Percentiles rank a stretch among this genome's conserved stretches.
phyloP scores from a whole-genome alignment of 2,329 filamentous ascomycete species.

The Aspergillus sp. region DNA sequence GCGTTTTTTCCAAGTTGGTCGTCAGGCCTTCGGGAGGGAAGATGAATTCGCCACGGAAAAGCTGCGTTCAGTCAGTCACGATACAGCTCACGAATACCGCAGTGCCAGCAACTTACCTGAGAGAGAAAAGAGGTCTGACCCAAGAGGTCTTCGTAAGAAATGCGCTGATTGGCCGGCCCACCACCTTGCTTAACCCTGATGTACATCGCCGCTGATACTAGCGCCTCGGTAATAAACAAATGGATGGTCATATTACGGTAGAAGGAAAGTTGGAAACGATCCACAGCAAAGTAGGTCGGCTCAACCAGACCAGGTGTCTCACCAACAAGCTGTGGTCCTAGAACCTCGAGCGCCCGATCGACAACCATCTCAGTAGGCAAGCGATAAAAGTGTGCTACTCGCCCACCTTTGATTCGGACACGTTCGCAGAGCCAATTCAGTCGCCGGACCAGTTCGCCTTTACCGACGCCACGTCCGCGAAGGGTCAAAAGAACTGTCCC shows the following conservation, averaged over 20 bases:
- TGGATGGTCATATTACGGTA: conserved; percentile 99
- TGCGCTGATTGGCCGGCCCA: conserved; percentile 70
- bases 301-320: conserved; percentile 71
- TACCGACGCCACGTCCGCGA: conserved; percentile 82
- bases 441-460: conserved; percentile 71
- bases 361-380: conserved; percentile 73
- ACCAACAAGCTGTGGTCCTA: conserved; percentile 83
- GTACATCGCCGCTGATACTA: conserved; percentile 87
- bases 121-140: conserved; percentile 84
- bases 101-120: conserved; percentile 32
- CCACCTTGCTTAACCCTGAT: conserved; percentile 83
- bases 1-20: conserved; percentile 70
- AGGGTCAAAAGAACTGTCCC: conserved; percentile 88
- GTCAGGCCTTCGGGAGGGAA: conserved; percentile 80
- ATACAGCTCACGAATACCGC: too few species aligned
- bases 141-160: conserved; percentile 63
- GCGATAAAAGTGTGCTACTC: conserved; percentile 86
- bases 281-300: conserved; percentile 88
- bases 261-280: conserved; percentile 93
- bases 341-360: conserved; percentile 79
- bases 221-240: conserved; percentile 85
- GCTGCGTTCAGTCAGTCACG: conserved; percentile 33
- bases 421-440: conserved; percentile 84
- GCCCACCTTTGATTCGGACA: conserved; percentile 75
- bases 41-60: conserved; percentile 96